Evolutionary conservation across 2,329 filamentous ascomycete species (phyloP), one percentile per base, ranked within the genome.

Genomic region (Sporothrix schenckii): DNA sequence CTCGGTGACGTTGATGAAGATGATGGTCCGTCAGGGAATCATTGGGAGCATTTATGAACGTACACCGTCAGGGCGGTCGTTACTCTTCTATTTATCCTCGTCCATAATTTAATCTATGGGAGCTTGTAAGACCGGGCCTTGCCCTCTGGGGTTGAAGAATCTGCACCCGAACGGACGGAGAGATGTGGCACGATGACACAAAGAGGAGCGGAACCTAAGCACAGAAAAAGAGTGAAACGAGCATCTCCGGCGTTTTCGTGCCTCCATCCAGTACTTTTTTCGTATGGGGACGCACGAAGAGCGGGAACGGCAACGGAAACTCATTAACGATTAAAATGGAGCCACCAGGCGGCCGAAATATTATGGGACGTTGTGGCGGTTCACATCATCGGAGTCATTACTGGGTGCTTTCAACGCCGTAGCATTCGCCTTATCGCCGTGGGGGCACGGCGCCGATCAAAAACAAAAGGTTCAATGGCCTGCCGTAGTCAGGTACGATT

Each of bases 211-310:
- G 34, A 9, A 61, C 44, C 34, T 24, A 41, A 41, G 56, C 34
- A 44, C 30, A 41, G 11, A n/a, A 53, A 58, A n/a, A 3, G 50
- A 10, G 34, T 14, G 58, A 68, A 68, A 34, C 10, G 6, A 34
- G 54, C 63, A 68, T 70, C 69, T 71, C 69, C 69, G 69, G 69
- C 53, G 63, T 70, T 67, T 66, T 61, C 69, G 69, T 61, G 56
- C 21, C 10, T 34, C 34, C 7, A 34, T 34, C 56, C 41, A 19
- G 19, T 41, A 19, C 41, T 41, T 41, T 60, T 44, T 58, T 53
- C 50, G 10, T 60, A 41, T 60, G 56, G 56, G 4, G 27, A 30
- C 27, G 3, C 27, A 60, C 10, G 5, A 44, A 34, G 34, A n/a
- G 34, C 56, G 56, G 56, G 34, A 61, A 34, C 56, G 56, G 56